A percentile compares a stretch with the other conserved stretches of the same genome.
Evolutionary conservation across 257 asterid genomes (phyloP).

Genomic region (Asclepias syriaca): DNA sequence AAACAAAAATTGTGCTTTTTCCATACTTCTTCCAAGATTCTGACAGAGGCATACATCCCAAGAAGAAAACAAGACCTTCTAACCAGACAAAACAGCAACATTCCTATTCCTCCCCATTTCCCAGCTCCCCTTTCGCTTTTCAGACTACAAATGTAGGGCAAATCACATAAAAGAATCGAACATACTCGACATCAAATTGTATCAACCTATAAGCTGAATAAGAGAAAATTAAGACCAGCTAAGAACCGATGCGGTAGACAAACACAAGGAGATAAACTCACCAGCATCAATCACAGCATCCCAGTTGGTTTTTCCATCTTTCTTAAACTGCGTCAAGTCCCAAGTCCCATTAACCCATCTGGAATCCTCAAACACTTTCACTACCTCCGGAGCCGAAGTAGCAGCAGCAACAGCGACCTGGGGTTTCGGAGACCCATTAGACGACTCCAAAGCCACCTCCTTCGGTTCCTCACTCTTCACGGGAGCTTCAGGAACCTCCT

Average conservation of each 20-base stretch:
- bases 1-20: not conserved
- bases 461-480: slow-evolving; percentile 10
- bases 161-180: not conserved
- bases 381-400: slow-evolving; percentile 24
- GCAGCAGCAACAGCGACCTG: slow-evolving; percentile 23
- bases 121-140: not conserved
- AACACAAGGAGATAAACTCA: slow-evolving; percentile 16
- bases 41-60: not conserved
- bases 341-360: slow-evolving; percentile 90
- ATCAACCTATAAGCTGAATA: not conserved
- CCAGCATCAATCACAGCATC: slow-evolving; percentile 97
- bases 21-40: not conserved
- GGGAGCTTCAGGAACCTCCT: slow-evolving; percentile 21
- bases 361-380: slow-evolving; percentile 38
- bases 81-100: not conserved
- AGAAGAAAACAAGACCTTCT: not conserved
- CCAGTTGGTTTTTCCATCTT: slow-evolving; percentile 70
- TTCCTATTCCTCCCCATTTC: not conserved
- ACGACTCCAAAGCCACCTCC: slow-evolving; percentile 38
- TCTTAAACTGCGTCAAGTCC: slow-evolving; percentile 72
- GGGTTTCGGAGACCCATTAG: slow-evolving; percentile 55
- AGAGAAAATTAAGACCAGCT: not conserved
- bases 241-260: not conserved
- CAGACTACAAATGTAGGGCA: not conserved
- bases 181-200: not conserved